Base-by-base conservation (phyloP, 2,329 filamentous ascomycete genomes). In the Sordariomycetes sp. region DNA sequence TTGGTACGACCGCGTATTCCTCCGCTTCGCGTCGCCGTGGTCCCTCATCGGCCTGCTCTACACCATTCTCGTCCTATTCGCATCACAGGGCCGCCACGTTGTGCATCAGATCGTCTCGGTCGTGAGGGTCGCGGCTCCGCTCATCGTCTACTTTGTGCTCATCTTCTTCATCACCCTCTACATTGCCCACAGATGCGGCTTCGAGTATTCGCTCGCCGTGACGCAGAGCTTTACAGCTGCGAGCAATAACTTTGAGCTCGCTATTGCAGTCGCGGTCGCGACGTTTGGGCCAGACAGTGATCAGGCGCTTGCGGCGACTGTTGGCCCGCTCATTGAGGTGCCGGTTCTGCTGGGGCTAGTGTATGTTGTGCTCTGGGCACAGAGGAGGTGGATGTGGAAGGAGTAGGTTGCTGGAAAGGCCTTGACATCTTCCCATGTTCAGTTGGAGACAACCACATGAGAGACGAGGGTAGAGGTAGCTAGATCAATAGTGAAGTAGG, bases 181-280 rank as follows among this genome's bases (percentile, higher is more conserved):
- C 51, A 70, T 84, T 1, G 78, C 82, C 2, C 75, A 77, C 54
- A 77, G 75, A n/a, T 70, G 86, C n/a, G 86, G 89, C 0, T 90
- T 90, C 59, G 82, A 81, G 0, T 95, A 95, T 66, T 77, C 77
- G 39, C 67, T 90, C 1, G 78, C 80, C 1, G 77, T 79, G 12
- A 92, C 89, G 1, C 89, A 95, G 70, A 90, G 87, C 65, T 94
- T 95, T 64, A 95, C 89, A 0, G 91, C 89, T 0, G 87, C 89
- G 1, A 95, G 90, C 67, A 96, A 96, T 66, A 95, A 96, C 67
- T 96, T 96, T 65, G 90, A 96, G 72, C 73, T 96, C 25, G 89
- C 90, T 0, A 95, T 96, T 70, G 90, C 90, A 0, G 90, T 96
- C 0, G 88, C 88, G 0, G 84, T 95, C 2, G 86, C 90, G 0